phyloP scores from a whole-genome alignment of 768 basidiomycete genomes.

The Kondoa subrosea region DNA sequence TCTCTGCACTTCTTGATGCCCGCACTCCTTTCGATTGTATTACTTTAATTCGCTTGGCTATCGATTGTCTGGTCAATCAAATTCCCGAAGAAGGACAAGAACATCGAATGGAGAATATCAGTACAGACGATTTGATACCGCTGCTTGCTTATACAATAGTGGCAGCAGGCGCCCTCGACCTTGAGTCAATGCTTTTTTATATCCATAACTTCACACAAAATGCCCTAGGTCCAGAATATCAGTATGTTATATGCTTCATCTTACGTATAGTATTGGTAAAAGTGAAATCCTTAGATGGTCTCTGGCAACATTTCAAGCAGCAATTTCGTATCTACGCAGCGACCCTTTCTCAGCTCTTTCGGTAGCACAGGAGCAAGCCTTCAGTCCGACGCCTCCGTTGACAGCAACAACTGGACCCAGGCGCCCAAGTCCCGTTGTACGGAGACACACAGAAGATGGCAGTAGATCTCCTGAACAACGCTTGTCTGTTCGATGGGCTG shows the following conservation, averaged over 20 bases:
- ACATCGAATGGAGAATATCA: slow-evolving; percentile 1
- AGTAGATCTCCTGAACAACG: neutral
- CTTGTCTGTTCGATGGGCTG: neutral
- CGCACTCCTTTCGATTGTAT: slow-evolving; percentile 20
- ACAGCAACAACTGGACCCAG: too few species aligned
- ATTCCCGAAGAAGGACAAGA: slow-evolving; percentile 4
- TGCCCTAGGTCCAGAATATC: slow-evolving; percentile 10
- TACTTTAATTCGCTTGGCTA: slow-evolving; percentile 9
- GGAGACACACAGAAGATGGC: slow-evolving; percentile 6
- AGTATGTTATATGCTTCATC: slow-evolving; percentile 4
- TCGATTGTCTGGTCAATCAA: slow-evolving; percentile 19
- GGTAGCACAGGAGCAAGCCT: neutral
- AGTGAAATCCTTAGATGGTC: slow-evolving; percentile 13
- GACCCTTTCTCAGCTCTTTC: slow-evolving; percentile 13
- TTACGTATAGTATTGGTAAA: neutral
- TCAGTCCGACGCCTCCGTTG: neutral
- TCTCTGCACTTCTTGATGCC: slow-evolving; percentile 14
- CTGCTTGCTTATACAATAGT: slow-evolving; percentile 20
- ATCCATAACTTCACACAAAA: slow-evolving; percentile 13
- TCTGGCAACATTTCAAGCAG: slow-evolving; percentile 22
- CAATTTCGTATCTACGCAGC: slow-evolving; percentile 17
- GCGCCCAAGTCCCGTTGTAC: slow-evolving; percentile 1
- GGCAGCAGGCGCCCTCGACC: slow-evolving; percentile 7
- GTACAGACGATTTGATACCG: slow-evolving; percentile 21
- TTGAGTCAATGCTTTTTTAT: slow-evolving; percentile 19